Percentiles rank a stretch among this genome's conserved stretches.
These are phyloP conservation scores for Phytophthora sojae DNA, from an alignment of 352 stramenopile genomes.

Conservation along the genomic window DNA sequence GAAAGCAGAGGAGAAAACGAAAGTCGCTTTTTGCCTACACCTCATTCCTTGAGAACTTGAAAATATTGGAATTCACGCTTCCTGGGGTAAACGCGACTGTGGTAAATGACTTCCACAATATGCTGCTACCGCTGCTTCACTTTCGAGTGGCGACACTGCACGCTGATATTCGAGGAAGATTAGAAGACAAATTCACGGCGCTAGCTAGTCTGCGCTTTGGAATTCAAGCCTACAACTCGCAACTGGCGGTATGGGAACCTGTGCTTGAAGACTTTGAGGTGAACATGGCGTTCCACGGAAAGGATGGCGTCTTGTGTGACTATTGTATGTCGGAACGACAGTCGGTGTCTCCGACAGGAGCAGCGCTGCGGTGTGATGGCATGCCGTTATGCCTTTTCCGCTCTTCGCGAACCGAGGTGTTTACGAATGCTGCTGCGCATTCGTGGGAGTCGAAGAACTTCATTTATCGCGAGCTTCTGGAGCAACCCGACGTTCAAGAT, in stretches of 20 bases:
- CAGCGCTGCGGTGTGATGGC: slow-evolving; percentile 63
- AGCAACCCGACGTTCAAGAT: slow-evolving; percentile 61
- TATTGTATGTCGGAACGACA: slow-evolving; percentile 82
- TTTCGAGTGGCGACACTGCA: slow-evolving; percentile 77
- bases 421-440: slow-evolving; percentile 66
- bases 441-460: slow-evolving; percentile 86
- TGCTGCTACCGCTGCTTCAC: slow-evolving; percentile 83
- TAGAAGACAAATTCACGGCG: slow-evolving; percentile 70
- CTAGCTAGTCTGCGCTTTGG: slow-evolving; percentile 71
- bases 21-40: slow-evolving; percentile 30
- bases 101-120: slow-evolving; percentile 91
- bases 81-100: slow-evolving; percentile 83
- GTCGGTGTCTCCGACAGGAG: slow-evolving; percentile 64
- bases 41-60: slow-evolving; percentile 67
- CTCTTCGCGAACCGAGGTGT: slow-evolving; percentile 68
- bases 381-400: slow-evolving; percentile 82
- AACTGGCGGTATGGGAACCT: slow-evolving; percentile 87
- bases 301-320: slow-evolving; percentile 76
- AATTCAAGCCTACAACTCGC: slow-evolving; percentile 88
- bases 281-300: slow-evolving; percentile 73
- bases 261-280: slow-evolving; percentile 88
- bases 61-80: slow-evolving; percentile 79
- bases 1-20: slow-evolving; percentile 29
- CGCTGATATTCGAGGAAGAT: slow-evolving; percentile 65
- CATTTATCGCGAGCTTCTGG: slow-evolving; percentile 82